Evolutionary conservation across 345 rosid genomes (phyloP).

Genomic region (Citrus australasica): DNA sequence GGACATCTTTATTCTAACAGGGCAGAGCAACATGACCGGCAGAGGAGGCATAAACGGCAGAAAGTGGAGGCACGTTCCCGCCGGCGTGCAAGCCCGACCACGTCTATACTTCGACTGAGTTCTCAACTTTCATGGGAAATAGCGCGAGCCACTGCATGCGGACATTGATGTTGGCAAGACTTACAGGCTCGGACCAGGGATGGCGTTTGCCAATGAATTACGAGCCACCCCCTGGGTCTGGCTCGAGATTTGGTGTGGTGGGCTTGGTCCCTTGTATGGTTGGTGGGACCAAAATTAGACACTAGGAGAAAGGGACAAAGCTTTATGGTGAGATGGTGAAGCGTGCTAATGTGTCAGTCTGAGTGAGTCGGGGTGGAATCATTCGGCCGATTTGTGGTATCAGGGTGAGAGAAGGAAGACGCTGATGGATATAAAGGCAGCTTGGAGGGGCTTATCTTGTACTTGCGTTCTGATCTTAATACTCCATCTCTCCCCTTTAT

Average conservation of each 20-base stretch:
- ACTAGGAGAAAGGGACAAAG: conserved; percentile 13
- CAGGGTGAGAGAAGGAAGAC: conserved; percentile 38
- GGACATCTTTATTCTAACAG: conserved; percentile 43
- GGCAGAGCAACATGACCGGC: conserved; percentile 57
- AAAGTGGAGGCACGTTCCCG: conserved; percentile 37
- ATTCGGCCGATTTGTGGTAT: conserved; percentile 43
- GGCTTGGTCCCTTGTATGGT: conserved; percentile 52
- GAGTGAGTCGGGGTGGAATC: conserved; percentile 26
- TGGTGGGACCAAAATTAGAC: conserved; percentile 39
- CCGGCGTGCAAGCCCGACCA: conserved; percentile 27
- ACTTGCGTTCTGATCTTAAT: conserved; percentile 38
- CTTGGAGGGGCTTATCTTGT: conserved; percentile 29
- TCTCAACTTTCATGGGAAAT: conserved; percentile 27
- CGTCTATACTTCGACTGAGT: conserved; percentile 23
- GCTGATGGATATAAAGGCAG: conserved; percentile 33
- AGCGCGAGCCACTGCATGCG: conserved; percentile 38
- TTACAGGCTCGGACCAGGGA: conserved; percentile 48
- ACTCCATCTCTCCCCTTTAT: conserved; percentile 33
- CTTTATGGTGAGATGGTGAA: conserved; percentile 33
- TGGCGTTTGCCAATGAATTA: conserved; percentile 39
- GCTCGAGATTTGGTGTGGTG: conserved; percentile 10
- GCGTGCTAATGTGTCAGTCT: conserved; percentile 30
- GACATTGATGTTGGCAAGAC: conserved; percentile 32
- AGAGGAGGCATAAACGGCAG: conserved; percentile 35
- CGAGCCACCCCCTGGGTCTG: not conserved